Evolutionary conservation across 2,329 filamentous ascomycete genomes (phyloP), one percentile per base, ranked within the genome.

Genomic region (Graphilbum sp.): DNA sequence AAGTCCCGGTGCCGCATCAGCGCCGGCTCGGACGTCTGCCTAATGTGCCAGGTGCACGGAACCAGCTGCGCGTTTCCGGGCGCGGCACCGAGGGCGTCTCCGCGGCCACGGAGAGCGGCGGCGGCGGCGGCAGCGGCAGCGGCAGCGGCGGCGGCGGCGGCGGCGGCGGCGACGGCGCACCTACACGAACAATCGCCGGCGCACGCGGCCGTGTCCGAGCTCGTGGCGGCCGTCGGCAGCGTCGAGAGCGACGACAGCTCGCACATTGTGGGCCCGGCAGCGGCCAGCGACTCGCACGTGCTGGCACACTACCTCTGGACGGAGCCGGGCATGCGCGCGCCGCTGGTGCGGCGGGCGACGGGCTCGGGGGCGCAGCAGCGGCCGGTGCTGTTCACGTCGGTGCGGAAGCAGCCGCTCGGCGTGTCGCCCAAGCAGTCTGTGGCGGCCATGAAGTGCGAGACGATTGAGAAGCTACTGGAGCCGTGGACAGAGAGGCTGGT

Each of bases 1-100:
- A 76, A 76, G 50, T 72, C 70, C 2, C 62, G 73, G 45, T 77
- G 73, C 49, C 72, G 70, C 16, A 64, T 71, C 21, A 69, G 73
- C 46, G 54, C 66, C 13, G 60, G 62, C 5, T 61, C 65, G 2
- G 55, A 64, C 37, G 60, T 61, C 8, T 77, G 72, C 46, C 53
- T 73, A 9, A 61, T 75, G 49, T 77, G 72, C 50, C 64, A 64
- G 30, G 64, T 69, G 17, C 69, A 75, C 46, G 63, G 64, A 9
- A 71, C 69, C 5, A 64, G 70, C 19, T 75, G 72, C 41, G 10
- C 24, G 12, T 34, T 31, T 33, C 30, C 32, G 10, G 17, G 11
- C 21, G 21, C 13, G 15, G 18, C 25, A n/a, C 11, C 32, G 9
- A 17, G 15, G 17, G 5, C 33, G n/a, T 21, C 27, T 4, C 31